Base-by-base conservation (phyloP, 495 filamentous ascomycete species). In the Xylaria castorea region DNA sequence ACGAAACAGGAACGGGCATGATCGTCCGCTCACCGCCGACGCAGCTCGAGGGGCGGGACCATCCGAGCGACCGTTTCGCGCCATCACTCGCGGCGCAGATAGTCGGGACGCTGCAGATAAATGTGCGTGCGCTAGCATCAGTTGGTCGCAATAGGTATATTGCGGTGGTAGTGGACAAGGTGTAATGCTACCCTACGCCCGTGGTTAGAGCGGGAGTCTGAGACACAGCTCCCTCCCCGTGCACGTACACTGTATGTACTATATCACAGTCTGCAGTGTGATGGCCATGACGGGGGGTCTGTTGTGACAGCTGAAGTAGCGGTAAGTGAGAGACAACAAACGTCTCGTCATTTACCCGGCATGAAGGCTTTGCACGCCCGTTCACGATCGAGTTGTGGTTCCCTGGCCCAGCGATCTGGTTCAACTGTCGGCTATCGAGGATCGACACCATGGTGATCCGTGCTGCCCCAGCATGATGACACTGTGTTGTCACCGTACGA, bases 391-490 rank as follows among this genome's bases (percentile, higher is more conserved):
- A 48, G 32, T 34, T 65, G 36, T 71, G 69, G 69, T 65, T 71
- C 60, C 34, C 61, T 36, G 73, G 69, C 78, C 78, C 78, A 68
- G 67, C 77, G 78, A 80, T 80, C 78, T 80, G 78, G 78, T 74
- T 77, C 73, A 75, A 68, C 71, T 71, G 67, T 66, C 78, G 78
- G 78, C 73, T 80, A 80, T 80, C 78, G 74, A 76, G 69, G 60
- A 71, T 71, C 69, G 50, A 65, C 57, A 55, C 36, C 1, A 30
- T 64, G 14, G 66, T 68, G 46, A 42, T 57, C 57, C 60, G 48
- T 71, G 32, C 58, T 38, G 60, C 16, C 30, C 38, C 51, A 9
- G 25, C 42, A 32, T 22, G 22, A 55, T 53, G 18, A 65, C 69
- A 71, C 69, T 65, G 69, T 71, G 46, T 27, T 71, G 58, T 63